Base-by-base conservation (phyloP, 148 eudicot species). In the Amaranthus palmeri region DNA sequence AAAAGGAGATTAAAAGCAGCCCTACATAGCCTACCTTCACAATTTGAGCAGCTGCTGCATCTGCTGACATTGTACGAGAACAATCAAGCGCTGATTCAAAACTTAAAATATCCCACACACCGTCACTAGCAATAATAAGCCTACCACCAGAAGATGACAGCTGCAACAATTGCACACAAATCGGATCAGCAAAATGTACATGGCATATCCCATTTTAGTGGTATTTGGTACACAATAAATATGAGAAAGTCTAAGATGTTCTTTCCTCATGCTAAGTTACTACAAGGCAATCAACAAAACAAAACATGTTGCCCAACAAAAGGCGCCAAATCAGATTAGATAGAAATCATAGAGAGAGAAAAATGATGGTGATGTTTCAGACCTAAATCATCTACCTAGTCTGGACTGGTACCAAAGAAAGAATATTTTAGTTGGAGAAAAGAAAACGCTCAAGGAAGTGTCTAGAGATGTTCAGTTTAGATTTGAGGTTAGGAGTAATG, bases 51-150 rank as follows among this genome's bases (percentile, higher is more conserved):
- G 99, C 96, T 71, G 99, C 93, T 56, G 92, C 86, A 68, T 95
- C 96, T 70, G 97, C 70, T 74, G 89, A 72, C 97, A 92, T 81
- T 43, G 92, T 90, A 55, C 97, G 88, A 67, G 92, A 84, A 83
- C 96, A 95, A 56, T 92, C 89, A 66, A 86, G 78, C 72, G 96
- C 96, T 41, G 82, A 45, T 79, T 95, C 99, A 51, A 91, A 91
- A 81, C 90, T 81, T 83, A 95, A 69, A 67, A 92, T 93, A 85
- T 95, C 99, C 99, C 99, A 95, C 72, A 95, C 99, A 69, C 99
- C 99, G 70, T 95, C 99, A 67, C 99, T 95, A 49, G 90, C 83
- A 61, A 95, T 67, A 55, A 95, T 82, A 61, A 95, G 88, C 80
- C 97, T 85, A 47, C 97, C 97, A 83, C 99, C 99, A 76, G 83